Percentiles rank a stretch among this genome's conserved stretches.
Evolutionary conservation across 164 flowering plant species (phyloP).

Genomic region (Dillenia turbinata): DNA sequence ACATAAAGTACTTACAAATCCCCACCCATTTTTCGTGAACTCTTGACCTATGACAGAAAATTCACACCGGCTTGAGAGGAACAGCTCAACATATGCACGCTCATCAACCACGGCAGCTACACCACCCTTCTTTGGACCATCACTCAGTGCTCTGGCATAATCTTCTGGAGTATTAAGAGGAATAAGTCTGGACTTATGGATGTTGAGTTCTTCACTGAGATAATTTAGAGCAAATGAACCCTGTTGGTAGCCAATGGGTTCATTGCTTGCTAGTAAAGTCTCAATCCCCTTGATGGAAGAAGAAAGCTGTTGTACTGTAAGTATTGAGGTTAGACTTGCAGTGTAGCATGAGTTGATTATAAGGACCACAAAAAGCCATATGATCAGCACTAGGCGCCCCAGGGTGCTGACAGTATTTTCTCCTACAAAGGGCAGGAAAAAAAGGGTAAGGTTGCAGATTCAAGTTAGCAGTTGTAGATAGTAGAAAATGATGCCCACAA

Average conservation of each 20-base stretch:
- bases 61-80: constrained; percentile 54
- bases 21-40: constrained; percentile 71
- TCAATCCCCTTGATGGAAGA: constrained; percentile 62
- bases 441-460: background rate
- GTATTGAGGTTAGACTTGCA: constrained; percentile 69
- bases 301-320: constrained; percentile 58
- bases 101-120: constrained; percentile 65
- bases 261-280: constrained; percentile 33
- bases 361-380: constrained; percentile 65
- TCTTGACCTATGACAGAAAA: constrained; percentile 56
- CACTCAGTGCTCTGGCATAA: constrained; percentile 38
- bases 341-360: constrained; percentile 59
- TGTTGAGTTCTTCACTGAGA: constrained; percentile 35
- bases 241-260: constrained; percentile 55
- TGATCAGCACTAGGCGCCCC: constrained; percentile 46
- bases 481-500: background rate
- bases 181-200: constrained; percentile 39
- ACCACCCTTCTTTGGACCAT: constrained; percentile 61
- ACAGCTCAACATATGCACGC: constrained; percentile 50
- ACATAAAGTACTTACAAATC: constrained; percentile 48
- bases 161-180: constrained; percentile 39
- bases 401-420: constrained; percentile 48
- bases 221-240: constrained; percentile 53
- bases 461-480: no score
- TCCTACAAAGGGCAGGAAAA: constrained; percentile 24